Conservation (phyloP, 179 eudicot genomes). For the Amaranthus tricolor region DNA sequence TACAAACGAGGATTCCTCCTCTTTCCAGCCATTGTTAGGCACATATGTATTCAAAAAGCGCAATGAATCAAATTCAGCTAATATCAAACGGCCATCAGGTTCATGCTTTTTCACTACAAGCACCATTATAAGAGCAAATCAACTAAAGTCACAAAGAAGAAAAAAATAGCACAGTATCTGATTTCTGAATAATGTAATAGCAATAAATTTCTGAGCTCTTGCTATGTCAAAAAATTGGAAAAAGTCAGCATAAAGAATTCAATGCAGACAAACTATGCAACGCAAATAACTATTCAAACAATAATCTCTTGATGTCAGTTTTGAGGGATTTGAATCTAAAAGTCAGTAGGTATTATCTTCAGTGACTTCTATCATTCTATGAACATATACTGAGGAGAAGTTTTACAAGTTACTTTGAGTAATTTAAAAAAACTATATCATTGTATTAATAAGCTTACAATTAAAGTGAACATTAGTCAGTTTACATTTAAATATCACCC, state of each 20-base stretch:
- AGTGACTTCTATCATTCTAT: too few relatives aligned
- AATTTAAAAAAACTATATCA: too few relatives aligned
- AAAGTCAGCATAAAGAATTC: neutral
- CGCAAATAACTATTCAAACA: too few relatives aligned
- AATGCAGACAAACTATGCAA: neutral
- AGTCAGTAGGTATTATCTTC: too few relatives aligned
- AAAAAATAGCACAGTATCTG: neutral
- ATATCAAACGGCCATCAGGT: constrained; percentile 86
- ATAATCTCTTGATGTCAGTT: too few relatives aligned
- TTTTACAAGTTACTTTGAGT: too few relatives aligned
- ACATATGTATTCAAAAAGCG: constrained; percentile 80
- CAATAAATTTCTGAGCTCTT: neutral
- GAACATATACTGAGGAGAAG: too few relatives aligned
- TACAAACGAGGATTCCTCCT: constrained; percentile 81
- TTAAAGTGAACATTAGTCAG: too few relatives aligned
- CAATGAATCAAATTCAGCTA: constrained; percentile 89
- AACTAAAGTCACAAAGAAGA: neutral
- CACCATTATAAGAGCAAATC: constrained; percentile 12
- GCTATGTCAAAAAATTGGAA: neutral
- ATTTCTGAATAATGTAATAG: neutral
- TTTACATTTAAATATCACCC: too few relatives aligned
- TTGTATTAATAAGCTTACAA: too few relatives aligned
- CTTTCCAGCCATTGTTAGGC: constrained; percentile 99
- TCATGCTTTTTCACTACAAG: constrained; percentile 78
- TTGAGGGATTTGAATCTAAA: too few relatives aligned